Evolutionary conservation across 2,329 filamentous ascomycete species (phyloP).

Genomic region (Thyridium curvatum): DNA sequence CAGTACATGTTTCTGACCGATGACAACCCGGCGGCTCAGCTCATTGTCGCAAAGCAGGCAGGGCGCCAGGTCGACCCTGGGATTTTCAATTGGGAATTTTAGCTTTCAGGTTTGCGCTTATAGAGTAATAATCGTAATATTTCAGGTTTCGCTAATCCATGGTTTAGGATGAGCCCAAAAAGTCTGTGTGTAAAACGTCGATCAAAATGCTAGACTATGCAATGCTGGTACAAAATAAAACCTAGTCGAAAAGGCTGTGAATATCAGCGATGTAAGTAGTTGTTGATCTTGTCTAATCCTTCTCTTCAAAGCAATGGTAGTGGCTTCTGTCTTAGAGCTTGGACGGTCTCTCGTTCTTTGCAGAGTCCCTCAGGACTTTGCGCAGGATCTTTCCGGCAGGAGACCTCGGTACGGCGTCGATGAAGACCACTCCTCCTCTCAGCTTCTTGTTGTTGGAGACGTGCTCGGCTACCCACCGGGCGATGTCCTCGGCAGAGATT

Average conservation of each 20-base stretch:
- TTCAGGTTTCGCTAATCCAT: no score
- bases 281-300: no score
- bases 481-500: conserved; percentile 4
- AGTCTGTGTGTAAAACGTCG: no score
- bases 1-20: conserved; percentile 12
- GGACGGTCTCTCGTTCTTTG: conserved; percentile 17
- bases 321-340: neutral
- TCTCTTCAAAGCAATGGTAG: no score
- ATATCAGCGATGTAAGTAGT: no score
- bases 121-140: no score
- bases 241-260: no score
- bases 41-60: conserved; percentile 13
- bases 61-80: conserved; percentile 2
- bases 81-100: no score
- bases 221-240: no score
- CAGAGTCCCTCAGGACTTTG: conserved; percentile 41
- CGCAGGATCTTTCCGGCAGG: conserved; percentile 56
- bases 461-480: conserved; percentile 6
- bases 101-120: no score
- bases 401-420: conserved; percentile 53
- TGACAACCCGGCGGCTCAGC: conserved; percentile 13
- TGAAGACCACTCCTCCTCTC: conserved; percentile 30
- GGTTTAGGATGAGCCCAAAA: no score
- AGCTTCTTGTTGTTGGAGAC: conserved; percentile 14
- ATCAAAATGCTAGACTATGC: no score